Evolutionary conservation across 805 yeast genomes (phyloP).

Genomic region (Zygosaccharomyces gambellarensis): DNA sequence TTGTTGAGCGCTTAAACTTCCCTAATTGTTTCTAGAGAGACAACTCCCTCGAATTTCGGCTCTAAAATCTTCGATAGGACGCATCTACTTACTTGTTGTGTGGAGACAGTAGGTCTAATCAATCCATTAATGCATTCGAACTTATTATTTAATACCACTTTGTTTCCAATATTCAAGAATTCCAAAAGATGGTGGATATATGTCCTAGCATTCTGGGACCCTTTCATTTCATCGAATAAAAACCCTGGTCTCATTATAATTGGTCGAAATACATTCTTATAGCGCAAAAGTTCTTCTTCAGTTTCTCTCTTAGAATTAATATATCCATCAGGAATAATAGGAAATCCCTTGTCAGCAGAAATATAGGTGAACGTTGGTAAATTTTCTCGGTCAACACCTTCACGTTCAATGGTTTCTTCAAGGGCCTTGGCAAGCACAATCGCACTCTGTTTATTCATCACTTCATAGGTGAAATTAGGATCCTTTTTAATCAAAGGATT

Average conservation of each 20-base stretch:
- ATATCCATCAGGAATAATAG: constrained; percentile 65
- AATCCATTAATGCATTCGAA: constrained; percentile 41
- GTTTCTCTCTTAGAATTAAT: constrained; percentile 74
- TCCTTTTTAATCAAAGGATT: constrained; percentile 50
- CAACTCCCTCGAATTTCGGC: constrained; percentile 49
- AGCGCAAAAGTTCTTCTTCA: constrained; percentile 49
- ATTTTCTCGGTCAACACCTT: constrained; percentile 11
- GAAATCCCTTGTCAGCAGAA: constrained; percentile 72
- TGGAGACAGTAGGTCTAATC: constrained; percentile 59
- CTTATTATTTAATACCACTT: constrained; percentile 37
- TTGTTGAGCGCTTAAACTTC: background rate
- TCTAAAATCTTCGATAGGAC: constrained; percentile 53
- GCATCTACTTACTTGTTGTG: constrained; percentile 62
- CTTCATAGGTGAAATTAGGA: constrained; percentile 47
- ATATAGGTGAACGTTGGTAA: constrained; percentile 60
- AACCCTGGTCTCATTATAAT: constrained; percentile 77
- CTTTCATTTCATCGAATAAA: constrained; percentile 59
- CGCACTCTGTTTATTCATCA: constrained; percentile 67
- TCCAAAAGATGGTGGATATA: constrained; percentile 41
- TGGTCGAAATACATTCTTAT: constrained; percentile 47
- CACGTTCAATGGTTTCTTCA: constrained; percentile 26
- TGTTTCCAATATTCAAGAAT: constrained; percentile 42
- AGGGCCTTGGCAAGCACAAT: constrained; percentile 56
- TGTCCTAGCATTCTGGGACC: constrained; percentile 23
- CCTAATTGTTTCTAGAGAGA: constrained; percentile 46